Evolutionary conservation across 2,329 filamentous ascomycete genomes (phyloP).

Genomic region (Pestalotiopsis sp.): DNA sequence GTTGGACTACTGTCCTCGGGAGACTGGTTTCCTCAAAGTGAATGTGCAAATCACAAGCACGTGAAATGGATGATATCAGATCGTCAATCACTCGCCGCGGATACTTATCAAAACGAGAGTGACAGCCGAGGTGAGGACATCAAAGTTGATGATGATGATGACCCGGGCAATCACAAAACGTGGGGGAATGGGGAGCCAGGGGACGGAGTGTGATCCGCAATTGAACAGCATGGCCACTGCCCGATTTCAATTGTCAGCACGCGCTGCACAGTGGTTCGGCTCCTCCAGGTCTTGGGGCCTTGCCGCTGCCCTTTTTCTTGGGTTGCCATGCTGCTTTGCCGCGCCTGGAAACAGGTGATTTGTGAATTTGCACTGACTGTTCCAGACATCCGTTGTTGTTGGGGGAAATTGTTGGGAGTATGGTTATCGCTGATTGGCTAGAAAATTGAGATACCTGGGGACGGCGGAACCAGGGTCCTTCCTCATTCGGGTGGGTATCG

Average conservation of each 20-base stretch:
- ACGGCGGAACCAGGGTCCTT: slow-evolving; percentile 6
- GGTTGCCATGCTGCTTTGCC: background rate
- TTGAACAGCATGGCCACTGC: background rate
- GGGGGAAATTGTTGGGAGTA: slow-evolving; percentile 13
- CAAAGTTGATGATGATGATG: background rate
- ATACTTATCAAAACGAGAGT: background rate
- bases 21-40: background rate
- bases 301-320: background rate
- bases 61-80: background rate
- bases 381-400: slow-evolving; percentile 11
- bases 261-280: background rate
- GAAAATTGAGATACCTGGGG: background rate
- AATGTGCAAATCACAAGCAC: slow-evolving; percentile 2
- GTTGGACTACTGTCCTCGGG: background rate
- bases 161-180: background rate
- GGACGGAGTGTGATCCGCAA: background rate
- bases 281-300: background rate
- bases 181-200: slow-evolving; percentile 4
- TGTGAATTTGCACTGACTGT: background rate
- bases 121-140: background rate
- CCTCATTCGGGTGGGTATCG: background rate
- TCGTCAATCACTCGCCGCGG: background rate
- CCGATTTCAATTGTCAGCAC: background rate
- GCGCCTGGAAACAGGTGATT: background rate
- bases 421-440: slow-evolving; percentile 7